Evolutionary conservation across 78 protist genomes (phyloP).

Genomic region (Thecamonas trahens): DNA sequence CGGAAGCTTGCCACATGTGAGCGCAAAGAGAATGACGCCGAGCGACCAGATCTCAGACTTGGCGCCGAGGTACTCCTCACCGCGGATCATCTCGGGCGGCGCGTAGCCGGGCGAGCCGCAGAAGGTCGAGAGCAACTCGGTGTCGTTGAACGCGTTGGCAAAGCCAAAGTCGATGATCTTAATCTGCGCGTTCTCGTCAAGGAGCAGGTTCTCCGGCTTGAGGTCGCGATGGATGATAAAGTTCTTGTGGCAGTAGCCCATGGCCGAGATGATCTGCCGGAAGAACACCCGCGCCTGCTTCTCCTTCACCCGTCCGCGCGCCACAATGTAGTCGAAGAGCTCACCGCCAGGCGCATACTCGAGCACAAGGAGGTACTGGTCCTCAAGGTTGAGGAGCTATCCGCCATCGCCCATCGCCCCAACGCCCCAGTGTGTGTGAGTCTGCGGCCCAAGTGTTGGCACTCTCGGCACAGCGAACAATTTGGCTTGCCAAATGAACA

Average conservation of each 20-base stretch:
- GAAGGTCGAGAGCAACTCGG: neutral
- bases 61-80: conserved; percentile 1
- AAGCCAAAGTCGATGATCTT: conserved; percentile 31
- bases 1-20: conserved; percentile 27
- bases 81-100: conserved; percentile 63
- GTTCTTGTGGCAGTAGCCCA: conserved; percentile 35
- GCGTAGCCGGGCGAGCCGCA: conserved; percentile 68
- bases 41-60: conserved; percentile 23
- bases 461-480: no score
- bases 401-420: neutral
- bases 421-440: no score
- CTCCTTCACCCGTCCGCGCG: conserved; percentile 10
- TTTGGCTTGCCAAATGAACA: no score
- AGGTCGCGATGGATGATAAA: neutral
- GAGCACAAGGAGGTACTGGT: no score
- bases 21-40: conserved; percentile 37
- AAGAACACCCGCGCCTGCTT: conserved; percentile 28
- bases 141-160: neutral
- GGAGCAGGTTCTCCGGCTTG: conserved; percentile 27
- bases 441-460: no score
- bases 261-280: conserved; percentile 19
- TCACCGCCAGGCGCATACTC: neutral
- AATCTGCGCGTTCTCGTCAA: neutral
- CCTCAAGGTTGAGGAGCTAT: neutral
- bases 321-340: conserved; percentile 6